Evolutionary conservation across 2,329 filamentous ascomycete genomes (phyloP).

Genomic region (Thermoascus crustaceus): DNA sequence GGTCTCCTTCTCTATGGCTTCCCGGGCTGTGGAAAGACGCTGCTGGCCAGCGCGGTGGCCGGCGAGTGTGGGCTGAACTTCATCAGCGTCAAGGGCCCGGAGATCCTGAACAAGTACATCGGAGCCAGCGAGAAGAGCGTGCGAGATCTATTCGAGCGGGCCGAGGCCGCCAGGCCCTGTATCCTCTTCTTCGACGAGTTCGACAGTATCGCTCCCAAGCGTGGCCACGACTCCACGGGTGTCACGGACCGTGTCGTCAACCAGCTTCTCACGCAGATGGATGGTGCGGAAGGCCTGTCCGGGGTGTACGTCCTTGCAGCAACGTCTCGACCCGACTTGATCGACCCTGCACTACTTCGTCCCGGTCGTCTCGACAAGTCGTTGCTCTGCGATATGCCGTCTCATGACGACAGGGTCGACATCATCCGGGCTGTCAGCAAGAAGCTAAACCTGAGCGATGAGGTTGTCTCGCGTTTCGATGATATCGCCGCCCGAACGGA

Average conservation of each 20-base stretch:
- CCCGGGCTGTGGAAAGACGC: conserved; percentile 91
- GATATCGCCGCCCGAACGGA: conserved; percentile 74
- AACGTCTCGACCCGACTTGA: conserved; percentile 85
- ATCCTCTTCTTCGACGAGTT: conserved; percentile 99
- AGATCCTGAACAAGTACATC: conserved; percentile 99
- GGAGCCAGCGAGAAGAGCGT: conserved; percentile 95
- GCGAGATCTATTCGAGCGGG: conserved; percentile 87
- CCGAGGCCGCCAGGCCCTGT: conserved; percentile 78
- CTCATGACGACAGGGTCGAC: conserved; percentile 70
- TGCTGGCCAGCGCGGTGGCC: conserved; percentile 92
- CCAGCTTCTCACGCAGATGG: conserved; percentile 97
- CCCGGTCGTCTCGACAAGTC: conserved; percentile 92
- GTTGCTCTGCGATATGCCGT: conserved; percentile 82
- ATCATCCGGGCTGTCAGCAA: conserved; percentile 77
- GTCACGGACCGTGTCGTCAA: conserved; percentile 99
- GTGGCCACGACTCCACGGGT: conserved; percentile 92
- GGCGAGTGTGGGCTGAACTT: conserved; percentile 97
- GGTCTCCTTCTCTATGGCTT: conserved; percentile 90
- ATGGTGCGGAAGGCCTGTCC: conserved; percentile 87
- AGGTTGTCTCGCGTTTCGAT: conserved; percentile 55
- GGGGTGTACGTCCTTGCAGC: conserved; percentile 96
- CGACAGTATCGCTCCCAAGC: conserved; percentile 92
- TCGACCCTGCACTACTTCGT: conserved; percentile 84
- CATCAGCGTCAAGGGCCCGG: conserved; percentile 94
- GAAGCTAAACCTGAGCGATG: conserved; percentile 65